Evolutionary conservation across 371 early-diverging fungal genomes (phyloP), one percentile per base, ranked within the genome.

Genomic region (Mucor saturninus): DNA sequence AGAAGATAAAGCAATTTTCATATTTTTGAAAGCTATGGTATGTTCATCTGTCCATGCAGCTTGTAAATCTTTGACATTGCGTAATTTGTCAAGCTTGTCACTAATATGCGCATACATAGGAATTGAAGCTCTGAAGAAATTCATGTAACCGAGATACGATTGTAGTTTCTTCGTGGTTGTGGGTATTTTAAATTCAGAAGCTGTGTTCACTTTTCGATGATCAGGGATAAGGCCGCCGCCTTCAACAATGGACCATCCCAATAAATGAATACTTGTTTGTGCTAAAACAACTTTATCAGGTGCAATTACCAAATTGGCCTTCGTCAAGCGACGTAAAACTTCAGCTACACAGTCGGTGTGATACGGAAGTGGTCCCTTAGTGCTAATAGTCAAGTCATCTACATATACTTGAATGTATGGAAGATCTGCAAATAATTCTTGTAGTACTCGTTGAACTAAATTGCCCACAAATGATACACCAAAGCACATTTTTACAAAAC

Each of bases 321-420:
- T 31, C 2, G 61, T 61, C 10, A 61, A 35, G 14, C 61, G 59
- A 29, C 51, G 39, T 21, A 59, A 10, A 11, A 59, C 52, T 49
- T 50, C 51, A 0, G 51, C 38, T 3, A 59, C 40, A 59, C 42
- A 51, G 0, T 0, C 28, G 40, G 51, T 51, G 29, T 59, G 42
- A 51, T 51, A 9, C 3, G 38, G 7, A 26, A 59, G 30, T 5
- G 59, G 6, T 5, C 48, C 31, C 2, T 3, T 0, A 2, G 54
- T 61, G 54, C 40, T 26, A 4, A 61, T 31, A 0, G 31, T 40
- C 0, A 61, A 42, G 11, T 61, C 61, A 46, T 61, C 61, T 15
- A 61, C 50, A 14, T 54, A 61, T 2, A 61, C 54, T 28, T 40
- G 21, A 2, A 61, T 32, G 7, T 32, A 46, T 0, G 54, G 53